These are phyloP conservation scores for Saccharomycopsis sp. DNA, from an alignment of 805 yeast species.

Conservation along the genomic window DNA sequence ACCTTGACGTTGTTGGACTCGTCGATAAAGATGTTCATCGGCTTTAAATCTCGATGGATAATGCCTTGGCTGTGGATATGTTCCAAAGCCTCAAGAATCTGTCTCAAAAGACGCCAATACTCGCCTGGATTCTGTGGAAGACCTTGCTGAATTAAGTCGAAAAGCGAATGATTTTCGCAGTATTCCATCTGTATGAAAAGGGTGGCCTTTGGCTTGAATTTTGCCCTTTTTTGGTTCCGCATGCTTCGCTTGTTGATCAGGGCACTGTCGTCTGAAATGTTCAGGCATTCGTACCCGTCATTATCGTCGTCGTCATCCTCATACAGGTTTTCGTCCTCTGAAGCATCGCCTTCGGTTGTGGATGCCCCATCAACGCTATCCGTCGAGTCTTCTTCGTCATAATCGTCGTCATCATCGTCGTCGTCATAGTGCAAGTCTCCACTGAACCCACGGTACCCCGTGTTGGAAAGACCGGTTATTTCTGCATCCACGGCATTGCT, in stretches of 20 bases:
- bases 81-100: constrained; percentile 79
- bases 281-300: constrained; percentile 1
- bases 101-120: constrained; percentile 86
- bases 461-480: background rate
- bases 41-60: constrained; percentile 91
- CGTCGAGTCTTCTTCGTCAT: constrained; percentile 29
- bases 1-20: constrained; percentile 81
- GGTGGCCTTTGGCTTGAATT: constrained; percentile 46
- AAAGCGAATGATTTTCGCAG: constrained; percentile 88
- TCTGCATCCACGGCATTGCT: background rate
- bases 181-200: constrained; percentile 97
- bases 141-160: constrained; percentile 75
- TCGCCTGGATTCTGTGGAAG: constrained; percentile 64
- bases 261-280: constrained; percentile 1
- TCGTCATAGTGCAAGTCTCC: constrained; percentile 19
- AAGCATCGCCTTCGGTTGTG: constrained; percentile 23
- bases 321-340: constrained; percentile 6
- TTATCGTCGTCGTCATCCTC: constrained; percentile 10
- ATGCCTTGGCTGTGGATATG: constrained; percentile 92
- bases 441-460: constrained; percentile 1
- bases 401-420: constrained; percentile 24
- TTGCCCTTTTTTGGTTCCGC: constrained; percentile 2
- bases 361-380: constrained; percentile 23
- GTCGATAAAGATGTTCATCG: constrained; percentile 93
- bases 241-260: background rate